A percentile compares a stretch with the other conserved stretches of the same genome.
phyloP scores from a whole-genome alignment of 2,329 filamentous ascomycete species.

The Fonsecaea nubica region DNA sequence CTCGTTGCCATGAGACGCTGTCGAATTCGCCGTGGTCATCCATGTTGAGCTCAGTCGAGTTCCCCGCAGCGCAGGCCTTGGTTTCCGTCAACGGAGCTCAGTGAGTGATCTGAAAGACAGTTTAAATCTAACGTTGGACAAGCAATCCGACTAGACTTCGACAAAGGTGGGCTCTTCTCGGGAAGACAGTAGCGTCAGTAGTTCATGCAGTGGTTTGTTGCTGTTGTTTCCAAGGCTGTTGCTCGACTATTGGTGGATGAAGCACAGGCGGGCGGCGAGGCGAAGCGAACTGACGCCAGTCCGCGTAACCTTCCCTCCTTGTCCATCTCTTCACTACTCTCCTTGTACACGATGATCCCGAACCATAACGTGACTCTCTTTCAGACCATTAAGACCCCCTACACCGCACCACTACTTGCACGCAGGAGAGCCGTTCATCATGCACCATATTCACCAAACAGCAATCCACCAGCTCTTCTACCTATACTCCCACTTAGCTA shows the following conservation, averaged over 20 bases:
- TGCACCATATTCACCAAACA: too few relatives aligned
- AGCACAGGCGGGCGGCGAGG: constrained; percentile 8
- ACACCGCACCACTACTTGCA: too few relatives aligned
- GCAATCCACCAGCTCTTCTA: too few relatives aligned
- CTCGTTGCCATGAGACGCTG: constrained; percentile 78
- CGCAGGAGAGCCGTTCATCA: too few relatives aligned
- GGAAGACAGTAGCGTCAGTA: neutral
- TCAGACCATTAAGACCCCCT: too few relatives aligned
- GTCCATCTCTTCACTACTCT: neutral
- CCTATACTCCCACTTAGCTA: too few relatives aligned
- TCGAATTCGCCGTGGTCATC: constrained; percentile 74
- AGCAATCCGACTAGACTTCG: neutral
- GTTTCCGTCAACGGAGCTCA: neutral
- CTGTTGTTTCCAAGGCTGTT: neutral
- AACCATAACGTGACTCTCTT: too few relatives aligned
- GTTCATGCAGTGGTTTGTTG: neutral
- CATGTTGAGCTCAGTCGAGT: constrained; percentile 42
- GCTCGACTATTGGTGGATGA: neutral
- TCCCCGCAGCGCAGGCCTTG: constrained; percentile 27
- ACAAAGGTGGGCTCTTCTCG: neutral
- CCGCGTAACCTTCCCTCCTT: neutral
- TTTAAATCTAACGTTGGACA: neutral
- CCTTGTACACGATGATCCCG: too few relatives aligned
- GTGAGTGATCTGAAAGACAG: neutral
- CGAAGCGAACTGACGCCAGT: neutral